Base-by-base conservation (phyloP, 2,329 filamentous ascomycete species). In the Diplodia sapinea region DNA sequence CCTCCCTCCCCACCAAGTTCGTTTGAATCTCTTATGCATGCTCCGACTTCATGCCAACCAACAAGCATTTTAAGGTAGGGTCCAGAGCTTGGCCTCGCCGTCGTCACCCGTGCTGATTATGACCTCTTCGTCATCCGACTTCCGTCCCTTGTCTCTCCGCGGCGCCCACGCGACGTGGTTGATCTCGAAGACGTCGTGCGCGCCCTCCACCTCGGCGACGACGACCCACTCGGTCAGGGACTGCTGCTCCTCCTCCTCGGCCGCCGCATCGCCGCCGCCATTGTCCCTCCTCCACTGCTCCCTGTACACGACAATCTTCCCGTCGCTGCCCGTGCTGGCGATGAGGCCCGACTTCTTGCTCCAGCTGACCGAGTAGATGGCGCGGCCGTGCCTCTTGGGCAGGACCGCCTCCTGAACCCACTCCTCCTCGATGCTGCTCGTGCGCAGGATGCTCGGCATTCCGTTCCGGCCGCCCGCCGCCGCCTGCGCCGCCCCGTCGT, bases 41-140 rank as follows among this genome's bases (percentile, higher is more conserved):
- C 13, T 43, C 17, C 7, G 15, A 2, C 17, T 17, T 6, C 17
- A 43, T 7, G 13, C 40, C 40, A 33, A 33, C 23, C 23, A 26
- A 26, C 23, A 33, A 47, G 1, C 43, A 9, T 26, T 36, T 67
- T 47, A 67, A 9, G 31, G 31, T 23, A 67, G 47, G 8, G 55
- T 85, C 94, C 95, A 99, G 1, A 94, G 88, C 74, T 90, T 90
- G 33, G 97, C 91, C 64, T 91, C 84, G 0, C 95, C 95, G 79
- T 98, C 94, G 77, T 99, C 95, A 0, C 94, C 95, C 0, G 94
- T 97, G 17, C 91, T 95, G 23, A 98, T 83, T 56, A 99, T 83
- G 77, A 97, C 90, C 80, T 98, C 94, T 73, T 97, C 92, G 29
- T 79, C 83, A 1, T 86, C 84, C n/a, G 68, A 84, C 70, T 80